These are phyloP conservation scores for Candida odintsovae DNA, from an alignment of 805 yeast species.

Conservation along the genomic window DNA sequence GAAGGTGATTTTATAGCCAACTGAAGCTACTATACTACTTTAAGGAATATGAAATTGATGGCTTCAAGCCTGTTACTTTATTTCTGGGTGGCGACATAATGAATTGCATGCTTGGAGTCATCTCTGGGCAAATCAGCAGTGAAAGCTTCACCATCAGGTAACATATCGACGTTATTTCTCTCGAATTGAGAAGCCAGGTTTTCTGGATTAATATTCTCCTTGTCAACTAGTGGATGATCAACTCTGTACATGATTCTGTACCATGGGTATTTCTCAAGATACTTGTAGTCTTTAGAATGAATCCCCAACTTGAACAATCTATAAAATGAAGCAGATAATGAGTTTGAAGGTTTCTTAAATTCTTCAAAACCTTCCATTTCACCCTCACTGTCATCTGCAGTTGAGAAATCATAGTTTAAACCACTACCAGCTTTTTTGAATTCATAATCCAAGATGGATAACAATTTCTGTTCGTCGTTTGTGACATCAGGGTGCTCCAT, in stretches of 20 bases:
- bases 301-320: constrained; percentile 6
- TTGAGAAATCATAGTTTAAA: constrained; percentile 3
- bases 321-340: not conserved
- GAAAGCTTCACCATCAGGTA: constrained; percentile 2
- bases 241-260: constrained; percentile 9
- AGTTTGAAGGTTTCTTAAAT: not conserved
- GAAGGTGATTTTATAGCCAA: no score
- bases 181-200: constrained; percentile 1
- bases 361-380: constrained; percentile 1
- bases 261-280: constrained; percentile 17
- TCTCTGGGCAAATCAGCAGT: not conserved
- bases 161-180: constrained; percentile 9
- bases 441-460: constrained; percentile 19
- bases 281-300: constrained; percentile 3
- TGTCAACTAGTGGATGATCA: constrained; percentile 6
- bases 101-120: not conserved
- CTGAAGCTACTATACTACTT: not conserved
- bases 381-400: not conserved
- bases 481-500: constrained; percentile 2
- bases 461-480: constrained; percentile 18
- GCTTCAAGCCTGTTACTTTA: not conserved
- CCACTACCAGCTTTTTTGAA: constrained; percentile 8
- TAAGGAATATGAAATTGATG: not conserved
- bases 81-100: constrained; percentile 1
- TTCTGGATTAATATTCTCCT: not conserved